These are phyloP conservation scores for Zelonia costaricensis DNA, from an alignment of 208 protist species.

Conservation along the genomic window DNA sequence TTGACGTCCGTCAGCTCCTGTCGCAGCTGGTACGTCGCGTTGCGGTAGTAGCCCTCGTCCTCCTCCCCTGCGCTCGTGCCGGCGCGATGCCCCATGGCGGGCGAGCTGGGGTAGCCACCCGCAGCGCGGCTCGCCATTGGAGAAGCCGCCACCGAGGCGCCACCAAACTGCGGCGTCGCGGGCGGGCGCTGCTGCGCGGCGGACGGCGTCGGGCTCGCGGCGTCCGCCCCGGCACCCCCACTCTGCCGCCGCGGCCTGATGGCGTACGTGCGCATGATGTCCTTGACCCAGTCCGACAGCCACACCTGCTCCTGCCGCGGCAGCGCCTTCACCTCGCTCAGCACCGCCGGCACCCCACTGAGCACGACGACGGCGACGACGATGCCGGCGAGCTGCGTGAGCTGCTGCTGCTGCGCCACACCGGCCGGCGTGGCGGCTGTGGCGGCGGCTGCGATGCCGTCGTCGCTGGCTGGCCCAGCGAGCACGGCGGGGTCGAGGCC, in stretches of 20 bases:
- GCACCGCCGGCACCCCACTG: slow-evolving; percentile 35
- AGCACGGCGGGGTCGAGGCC: slow-evolving; percentile 21
- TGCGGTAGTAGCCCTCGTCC: slow-evolving; percentile 43
- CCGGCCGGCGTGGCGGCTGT: not conserved
- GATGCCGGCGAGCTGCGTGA: slow-evolving; percentile 36
- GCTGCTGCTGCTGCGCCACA: slow-evolving; percentile 9
- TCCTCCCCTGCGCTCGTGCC: slow-evolving; percentile 4
- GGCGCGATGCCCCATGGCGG: not conserved
- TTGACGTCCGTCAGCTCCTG: slow-evolving; percentile 42
- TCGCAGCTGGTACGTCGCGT: slow-evolving; percentile 46
- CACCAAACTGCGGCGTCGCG: not conserved
- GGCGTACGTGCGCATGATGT: slow-evolving; percentile 38
- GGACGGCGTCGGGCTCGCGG: not conserved
- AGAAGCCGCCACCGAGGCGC: not conserved
- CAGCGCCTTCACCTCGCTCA: slow-evolving; percentile 45
- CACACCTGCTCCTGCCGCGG: slow-evolving; percentile 49
- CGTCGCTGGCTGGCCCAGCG: slow-evolving; percentile 17
- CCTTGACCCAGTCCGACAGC: slow-evolving; percentile 58
- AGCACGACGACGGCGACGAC: slow-evolving; percentile 64
- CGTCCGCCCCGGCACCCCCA: not conserved
- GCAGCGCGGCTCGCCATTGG: not conserved
- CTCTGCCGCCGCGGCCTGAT: slow-evolving; percentile 37
- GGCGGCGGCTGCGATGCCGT: not conserved
- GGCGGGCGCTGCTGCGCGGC: not conserved
- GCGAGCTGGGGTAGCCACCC: not conserved